Conservation (phyloP, 2,329 filamentous ascomycete genomes). For the Trichoderma citrinoviride region DNA sequence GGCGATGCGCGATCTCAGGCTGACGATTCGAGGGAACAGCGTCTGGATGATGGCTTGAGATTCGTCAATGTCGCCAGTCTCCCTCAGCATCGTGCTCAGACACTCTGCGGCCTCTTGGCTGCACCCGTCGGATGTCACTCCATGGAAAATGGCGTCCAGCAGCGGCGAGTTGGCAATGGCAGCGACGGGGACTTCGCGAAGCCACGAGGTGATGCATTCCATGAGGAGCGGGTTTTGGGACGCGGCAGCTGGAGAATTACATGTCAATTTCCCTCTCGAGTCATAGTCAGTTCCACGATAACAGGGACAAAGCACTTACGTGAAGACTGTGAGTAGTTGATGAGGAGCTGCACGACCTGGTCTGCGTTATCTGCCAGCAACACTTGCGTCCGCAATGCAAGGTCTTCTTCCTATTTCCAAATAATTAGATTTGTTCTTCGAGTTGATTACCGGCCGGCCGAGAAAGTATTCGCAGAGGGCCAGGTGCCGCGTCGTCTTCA, state of each 20-base stretch:
- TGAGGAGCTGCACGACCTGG: conserved; percentile 81
- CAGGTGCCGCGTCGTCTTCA: conserved; percentile 40
- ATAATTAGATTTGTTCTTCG: conserved; percentile 37
- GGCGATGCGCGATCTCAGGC: conserved; percentile 72
- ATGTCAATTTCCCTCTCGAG: not conserved
- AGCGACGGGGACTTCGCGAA: conserved; percentile 83
- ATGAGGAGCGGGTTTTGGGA: conserved; percentile 85
- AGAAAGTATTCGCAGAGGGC: conserved; percentile 34
- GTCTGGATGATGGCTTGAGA: conserved; percentile 76
- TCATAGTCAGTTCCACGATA: not conserved
- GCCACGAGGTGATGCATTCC: conserved; percentile 95
- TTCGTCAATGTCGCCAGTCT: conserved; percentile 92
- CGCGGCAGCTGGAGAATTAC: conserved; percentile 57
- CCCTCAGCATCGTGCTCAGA: conserved; percentile 83
- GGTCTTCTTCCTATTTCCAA: conserved; percentile 84
- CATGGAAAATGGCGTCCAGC: conserved; percentile 75
- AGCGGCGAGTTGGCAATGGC: conserved; percentile 84
- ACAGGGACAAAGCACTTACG: conserved; percentile 51
- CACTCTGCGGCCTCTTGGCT: conserved; percentile 90
- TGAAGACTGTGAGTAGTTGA: conserved; percentile 89
- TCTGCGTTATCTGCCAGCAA: conserved; percentile 86
- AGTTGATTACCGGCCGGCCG: conserved; percentile 32
- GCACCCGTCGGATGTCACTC: conserved; percentile 70
- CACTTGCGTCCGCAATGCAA: conserved; percentile 79
- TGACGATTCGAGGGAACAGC: conserved; percentile 77